phyloP scores from a whole-genome alignment of 306 rosid species.

The Hippophae tibetana region DNA sequence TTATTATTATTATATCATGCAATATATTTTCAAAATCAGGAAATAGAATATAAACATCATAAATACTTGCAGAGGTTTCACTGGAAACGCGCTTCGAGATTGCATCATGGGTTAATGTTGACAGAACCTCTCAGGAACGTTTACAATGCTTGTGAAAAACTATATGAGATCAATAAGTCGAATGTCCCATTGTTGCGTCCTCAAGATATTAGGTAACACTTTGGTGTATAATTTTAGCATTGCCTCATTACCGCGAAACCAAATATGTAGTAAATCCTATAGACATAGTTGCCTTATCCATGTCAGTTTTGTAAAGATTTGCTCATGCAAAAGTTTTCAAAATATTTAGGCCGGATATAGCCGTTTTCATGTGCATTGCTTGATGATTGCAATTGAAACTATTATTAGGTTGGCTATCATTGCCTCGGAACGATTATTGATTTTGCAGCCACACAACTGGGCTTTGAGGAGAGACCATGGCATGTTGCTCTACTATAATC shows the following conservation, averaged over 20 bases:
- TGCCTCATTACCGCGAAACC: no score
- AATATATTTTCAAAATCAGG: not conserved
- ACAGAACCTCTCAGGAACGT: slow-evolving; percentile 9
- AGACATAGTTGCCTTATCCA: no score
- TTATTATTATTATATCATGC: no score
- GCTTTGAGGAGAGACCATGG: slow-evolving; percentile 14
- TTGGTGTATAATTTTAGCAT: not conserved
- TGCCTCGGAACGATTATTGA: slow-evolving; percentile 14
- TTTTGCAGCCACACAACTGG: slow-evolving; percentile 16
- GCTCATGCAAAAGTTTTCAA: no score
- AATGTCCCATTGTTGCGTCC: slow-evolving; percentile 3
- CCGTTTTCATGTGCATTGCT: no score
- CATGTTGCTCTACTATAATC: slow-evolving; percentile 11
- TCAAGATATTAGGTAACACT: slow-evolving; percentile 4
- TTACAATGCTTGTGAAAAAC: slow-evolving; percentile 7
- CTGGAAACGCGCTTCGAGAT: slow-evolving; percentile 14
- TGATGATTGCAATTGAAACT: no score
- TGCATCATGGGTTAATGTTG: slow-evolving; percentile 12
- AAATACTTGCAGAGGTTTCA: slow-evolving; percentile 8
- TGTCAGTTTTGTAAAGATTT: no score
- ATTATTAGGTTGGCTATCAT: slow-evolving; percentile 8
- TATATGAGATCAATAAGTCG: slow-evolving; percentile 1
- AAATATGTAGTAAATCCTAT: no score
- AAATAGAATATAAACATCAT: no score
- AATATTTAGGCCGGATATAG: no score